Evolutionary conservation across 371 early-diverging fungal genomes (phyloP), one percentile per base, ranked within the genome.

Genomic region (Mortierella sp.): DNA sequence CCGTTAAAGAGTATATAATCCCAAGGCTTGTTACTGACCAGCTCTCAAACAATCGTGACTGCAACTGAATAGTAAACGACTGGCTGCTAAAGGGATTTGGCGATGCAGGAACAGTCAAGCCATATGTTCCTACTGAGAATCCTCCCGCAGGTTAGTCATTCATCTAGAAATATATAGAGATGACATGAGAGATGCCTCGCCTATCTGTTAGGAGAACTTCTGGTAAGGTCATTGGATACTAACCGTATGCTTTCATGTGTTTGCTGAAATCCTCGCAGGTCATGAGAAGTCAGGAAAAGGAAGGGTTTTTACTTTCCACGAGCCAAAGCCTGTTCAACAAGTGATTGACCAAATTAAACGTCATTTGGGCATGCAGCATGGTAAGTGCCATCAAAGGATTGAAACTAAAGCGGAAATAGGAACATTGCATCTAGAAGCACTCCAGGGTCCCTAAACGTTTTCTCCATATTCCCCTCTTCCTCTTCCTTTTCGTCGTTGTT

Each of bases 31-130:
- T 12, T 18, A 37, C 3, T 9, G 9, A 46, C 23, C 25, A 12
- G 60, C 67, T n/a, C 14, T 30, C 19, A 1, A 66, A 43, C 28
- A 28, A 18, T 43, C 21, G 3, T 58, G 12, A 2, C 25, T 4
- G 56, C 37, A 37, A 37, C 37, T 25, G 23, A 25, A 16, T 66
- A 91, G 92, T 93, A 18, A 94, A 94, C 81, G 94, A 96, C 83
- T 95, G 95, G 96, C 79, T 96, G 45, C 89, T 93, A 2, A 85
- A 87, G 62, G 88, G 90, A 37, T 82, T 93, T 25, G 91, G 91
- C 16, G 74, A 82, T 25, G 60, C 60, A 2, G 90, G 91, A 12
- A 64, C 66, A 25, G 75, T 81, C 26, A 62, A 53, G 30, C 85
- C 90, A 0, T 90, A 91, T 50, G 84, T 80, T 0, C 89, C 90